Conservation (phyloP, 345 rosid genomes). For the Rubroshorea leprosula region DNA sequence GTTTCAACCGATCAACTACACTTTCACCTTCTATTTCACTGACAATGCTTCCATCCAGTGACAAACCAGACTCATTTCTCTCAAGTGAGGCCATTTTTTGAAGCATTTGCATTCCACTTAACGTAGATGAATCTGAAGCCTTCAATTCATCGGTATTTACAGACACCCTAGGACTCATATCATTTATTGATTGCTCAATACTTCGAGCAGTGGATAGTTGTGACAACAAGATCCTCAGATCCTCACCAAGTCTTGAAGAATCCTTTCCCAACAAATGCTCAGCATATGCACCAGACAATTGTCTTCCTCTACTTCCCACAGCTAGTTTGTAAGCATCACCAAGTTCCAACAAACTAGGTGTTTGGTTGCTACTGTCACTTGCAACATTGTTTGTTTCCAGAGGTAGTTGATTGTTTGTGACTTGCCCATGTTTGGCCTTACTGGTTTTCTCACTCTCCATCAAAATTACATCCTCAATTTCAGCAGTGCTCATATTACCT, state of each 20-base stretch:
- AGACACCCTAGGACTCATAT: constrained; percentile 55
- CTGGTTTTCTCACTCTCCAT: constrained; percentile 21
- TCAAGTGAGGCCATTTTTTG: constrained; percentile 70
- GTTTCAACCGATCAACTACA: constrained; percentile 59
- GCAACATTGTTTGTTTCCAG: constrained; percentile 34
- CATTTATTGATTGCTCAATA: constrained; percentile 46
- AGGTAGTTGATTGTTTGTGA: constrained; percentile 26
- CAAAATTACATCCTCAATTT: constrained; percentile 19
- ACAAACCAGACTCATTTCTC: constrained; percentile 79
- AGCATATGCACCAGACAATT: constrained; percentile 45
- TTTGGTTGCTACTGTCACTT: constrained; percentile 31
- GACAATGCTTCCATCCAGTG: constrained; percentile 69
- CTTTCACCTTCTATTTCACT: constrained; percentile 93
- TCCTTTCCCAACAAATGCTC: constrained; percentile 70
- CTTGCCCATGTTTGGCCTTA: constrained; percentile 16
- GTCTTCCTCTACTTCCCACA: constrained; percentile 52
- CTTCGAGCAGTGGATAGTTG: constrained; percentile 72
- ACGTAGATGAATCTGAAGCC: constrained; percentile 34
- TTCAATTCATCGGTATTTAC: constrained; percentile 44
- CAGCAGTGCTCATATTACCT: constrained; percentile 37
- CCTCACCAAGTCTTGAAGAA: constrained; percentile 67
- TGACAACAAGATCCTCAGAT: constrained; percentile 57
- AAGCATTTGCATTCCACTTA: constrained; percentile 46
- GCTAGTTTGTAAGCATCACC: constrained; percentile 80
- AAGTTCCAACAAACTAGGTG: constrained; percentile 49